Evolutionary conservation across 2,329 filamentous ascomycete genomes (phyloP).

Genomic region (Phialophora chinensis): DNA sequence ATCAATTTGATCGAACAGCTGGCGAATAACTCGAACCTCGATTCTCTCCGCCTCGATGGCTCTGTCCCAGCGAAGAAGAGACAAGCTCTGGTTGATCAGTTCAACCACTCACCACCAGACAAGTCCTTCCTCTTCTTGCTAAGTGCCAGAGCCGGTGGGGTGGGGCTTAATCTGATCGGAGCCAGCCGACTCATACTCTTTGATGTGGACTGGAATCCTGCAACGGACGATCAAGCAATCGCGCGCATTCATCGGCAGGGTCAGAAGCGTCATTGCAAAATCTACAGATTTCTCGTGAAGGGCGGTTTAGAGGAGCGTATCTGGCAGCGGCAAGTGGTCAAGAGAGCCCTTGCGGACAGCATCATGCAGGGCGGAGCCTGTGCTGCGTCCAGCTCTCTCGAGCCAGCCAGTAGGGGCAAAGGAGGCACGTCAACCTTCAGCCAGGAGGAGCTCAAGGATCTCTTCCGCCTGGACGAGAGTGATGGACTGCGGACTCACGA

Average conservation of each 20-base stretch:
- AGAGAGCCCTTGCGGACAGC: slow-evolving; percentile 71
- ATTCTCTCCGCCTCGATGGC: slow-evolving; percentile 72
- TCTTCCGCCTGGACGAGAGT: slow-evolving; percentile 69
- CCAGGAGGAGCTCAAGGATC: slow-evolving; percentile 67
- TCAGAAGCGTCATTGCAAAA: slow-evolving; percentile 70
- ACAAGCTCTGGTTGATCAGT: slow-evolving; percentile 71
- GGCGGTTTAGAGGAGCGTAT: slow-evolving; percentile 77
- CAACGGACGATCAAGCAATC: slow-evolving; percentile 75
- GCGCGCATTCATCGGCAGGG: slow-evolving; percentile 75
- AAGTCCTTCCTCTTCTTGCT: slow-evolving; percentile 71
- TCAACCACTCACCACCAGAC: slow-evolving; percentile 66
- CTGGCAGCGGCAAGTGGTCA: slow-evolving; percentile 74
- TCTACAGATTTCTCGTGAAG: slow-evolving; percentile 72
- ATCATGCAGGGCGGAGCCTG: slow-evolving; percentile 64
- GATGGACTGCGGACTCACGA: slow-evolving; percentile 71
- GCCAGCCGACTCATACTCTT: slow-evolving; percentile 73
- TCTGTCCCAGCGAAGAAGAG: slow-evolving; percentile 68
- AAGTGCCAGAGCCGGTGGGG: slow-evolving; percentile 73
- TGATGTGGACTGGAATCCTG: slow-evolving; percentile 78
- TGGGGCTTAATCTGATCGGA: slow-evolving; percentile 73
- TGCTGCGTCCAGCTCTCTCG: slow-evolving; percentile 7
- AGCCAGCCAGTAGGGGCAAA: slow-evolving; percentile 51
- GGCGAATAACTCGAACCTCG: slow-evolving; percentile 64
- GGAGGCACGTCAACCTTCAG: slow-evolving; percentile 66
- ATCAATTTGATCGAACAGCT: slow-evolving; percentile 70